Percentiles rank a stretch among this genome's conserved stretches.
Conservation (phyloP, 768 basidiomycete genomes). For the Boletus subparvulus region DNA sequence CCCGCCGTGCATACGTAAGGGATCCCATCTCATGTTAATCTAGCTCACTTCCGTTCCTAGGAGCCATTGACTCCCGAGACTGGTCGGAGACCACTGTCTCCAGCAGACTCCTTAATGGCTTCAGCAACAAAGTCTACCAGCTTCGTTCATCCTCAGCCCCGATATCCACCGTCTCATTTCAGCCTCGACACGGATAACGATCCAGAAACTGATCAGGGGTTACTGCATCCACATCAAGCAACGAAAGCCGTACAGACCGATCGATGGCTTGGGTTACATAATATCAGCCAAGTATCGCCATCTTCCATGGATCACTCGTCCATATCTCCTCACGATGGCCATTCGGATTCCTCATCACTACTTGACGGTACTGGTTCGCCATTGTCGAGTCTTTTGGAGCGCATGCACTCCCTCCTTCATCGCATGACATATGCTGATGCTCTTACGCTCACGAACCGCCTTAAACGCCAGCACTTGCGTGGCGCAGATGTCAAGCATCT, state of each 20-base stretch:
- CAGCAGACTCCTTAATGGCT: slow-evolving; percentile 35
- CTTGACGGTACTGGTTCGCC: slow-evolving; percentile 50
- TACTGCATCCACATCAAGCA: slow-evolving; percentile 43
- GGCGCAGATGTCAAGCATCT: slow-evolving; percentile 86
- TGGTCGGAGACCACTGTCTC: slow-evolving; percentile 41
- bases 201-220: slow-evolving; percentile 33
- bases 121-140: slow-evolving; percentile 28
- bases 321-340: slow-evolving; percentile 54
- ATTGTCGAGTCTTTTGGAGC: slow-evolving; percentile 59
- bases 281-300: slow-evolving; percentile 37
- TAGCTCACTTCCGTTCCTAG: slow-evolving; percentile 24
- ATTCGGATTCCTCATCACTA: slow-evolving; percentile 75
- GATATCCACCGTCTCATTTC: slow-evolving; percentile 26
- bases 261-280: slow-evolving; percentile 29
- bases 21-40: background rate
- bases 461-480: slow-evolving; percentile 86
- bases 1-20: slow-evolving; percentile 36
- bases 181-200: slow-evolving; percentile 49
- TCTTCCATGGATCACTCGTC: slow-evolving; percentile 37
- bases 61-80: slow-evolving; percentile 50
- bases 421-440: slow-evolving; percentile 77
- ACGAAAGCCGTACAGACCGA: slow-evolving; percentile 75
- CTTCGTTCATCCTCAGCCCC: slow-evolving; percentile 22
- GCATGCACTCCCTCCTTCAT: slow-evolving; percentile 60
- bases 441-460: slow-evolving; percentile 79